Percentiles rank a stretch among this genome's conserved stretches.
phyloP scores from a whole-genome alignment of 208 protist species.

The Leishmania braziliensis region DNA sequence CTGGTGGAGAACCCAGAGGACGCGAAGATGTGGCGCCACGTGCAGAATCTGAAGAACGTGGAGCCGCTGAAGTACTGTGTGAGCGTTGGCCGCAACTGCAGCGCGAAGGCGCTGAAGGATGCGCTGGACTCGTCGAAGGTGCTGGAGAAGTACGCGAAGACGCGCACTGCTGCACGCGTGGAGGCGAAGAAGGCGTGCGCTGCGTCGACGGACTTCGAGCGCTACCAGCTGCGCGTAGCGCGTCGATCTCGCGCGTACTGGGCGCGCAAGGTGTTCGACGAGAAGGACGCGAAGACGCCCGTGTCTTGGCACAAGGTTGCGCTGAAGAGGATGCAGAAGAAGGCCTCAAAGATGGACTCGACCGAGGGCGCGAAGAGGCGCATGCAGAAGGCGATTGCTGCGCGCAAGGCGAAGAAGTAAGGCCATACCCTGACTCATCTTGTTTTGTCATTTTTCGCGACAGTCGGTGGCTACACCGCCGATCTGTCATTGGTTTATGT shows the following conservation, averaged over 20 bases:
- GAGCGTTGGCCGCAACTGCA: slow-evolving; percentile 68
- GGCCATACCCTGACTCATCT: slow-evolving; percentile 13
- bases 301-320: slow-evolving; percentile 91
- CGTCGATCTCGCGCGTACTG: slow-evolving; percentile 90
- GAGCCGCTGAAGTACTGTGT: slow-evolving; percentile 83
- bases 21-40: slow-evolving; percentile 91
- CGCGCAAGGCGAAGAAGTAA: slow-evolving; percentile 64
- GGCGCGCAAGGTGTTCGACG: slow-evolving; percentile 91
- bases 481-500: slow-evolving; percentile 3
- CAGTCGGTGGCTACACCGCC: too few species aligned
- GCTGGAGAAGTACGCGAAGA: slow-evolving; percentile 88
- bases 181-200: slow-evolving; percentile 85
- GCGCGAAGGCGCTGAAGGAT: slow-evolving; percentile 77
- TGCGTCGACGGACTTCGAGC: slow-evolving; percentile 88
- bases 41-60: slow-evolving; percentile 90
- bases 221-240: slow-evolving; percentile 91
- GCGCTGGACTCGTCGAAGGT: slow-evolving; percentile 67
- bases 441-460: slow-evolving; percentile 2
- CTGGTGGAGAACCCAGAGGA: slow-evolving; percentile 91
- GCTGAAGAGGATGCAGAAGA: slow-evolving; percentile 88
- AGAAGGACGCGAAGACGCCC: slow-evolving; percentile 86
- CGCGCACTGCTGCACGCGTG: slow-evolving; percentile 76
- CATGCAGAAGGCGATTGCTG: slow-evolving; percentile 87
- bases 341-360: slow-evolving; percentile 81
- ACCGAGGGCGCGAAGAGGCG: slow-evolving; percentile 80